Conservation (phyloP, 345 rosid genomes). For the Erucastrum elatum region DNA sequence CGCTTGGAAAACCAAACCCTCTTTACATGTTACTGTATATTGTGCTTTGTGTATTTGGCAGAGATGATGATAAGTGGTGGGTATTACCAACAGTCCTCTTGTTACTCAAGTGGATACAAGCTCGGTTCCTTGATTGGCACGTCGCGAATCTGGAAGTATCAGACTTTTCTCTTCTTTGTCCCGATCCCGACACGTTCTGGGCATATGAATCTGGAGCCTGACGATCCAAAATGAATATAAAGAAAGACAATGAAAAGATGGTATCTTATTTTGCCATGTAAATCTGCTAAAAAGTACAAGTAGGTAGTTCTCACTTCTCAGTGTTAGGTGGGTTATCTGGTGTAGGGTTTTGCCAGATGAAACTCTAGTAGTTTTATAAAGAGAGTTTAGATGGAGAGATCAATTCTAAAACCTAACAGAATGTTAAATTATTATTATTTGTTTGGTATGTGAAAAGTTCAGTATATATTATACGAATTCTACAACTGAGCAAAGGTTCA, state of each 20-base stretch:
- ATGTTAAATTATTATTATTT: not conserved
- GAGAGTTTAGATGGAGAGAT: not conserved
- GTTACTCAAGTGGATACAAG: constrained; percentile 71
- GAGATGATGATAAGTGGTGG: constrained; percentile 96
- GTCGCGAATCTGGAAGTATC: constrained; percentile 86
- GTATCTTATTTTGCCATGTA: constrained; percentile 27
- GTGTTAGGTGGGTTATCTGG: not conserved
- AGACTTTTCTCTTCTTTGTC: constrained; percentile 76
- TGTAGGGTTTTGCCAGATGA: constrained; percentile 23
- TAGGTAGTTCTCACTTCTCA: not conserved
- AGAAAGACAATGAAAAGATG: not conserved
- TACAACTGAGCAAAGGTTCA: not conserved
- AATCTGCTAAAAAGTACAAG: constrained; percentile 8
- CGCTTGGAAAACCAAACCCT: not conserved
- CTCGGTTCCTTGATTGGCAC: constrained; percentile 87
- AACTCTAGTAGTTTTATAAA: not conserved
- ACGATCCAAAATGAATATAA: constrained; percentile 12
- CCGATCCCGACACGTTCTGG: constrained; percentile 93
- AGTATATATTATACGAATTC: not conserved
- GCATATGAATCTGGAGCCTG: constrained; percentile 74
- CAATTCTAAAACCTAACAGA: not conserved
- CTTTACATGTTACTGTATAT: not conserved
- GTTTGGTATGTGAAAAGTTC: not conserved
- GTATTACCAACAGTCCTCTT: constrained; percentile 72
- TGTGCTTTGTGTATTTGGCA: constrained; percentile 32